Evolutionary conservation across 192 early-diverging fungal species (phyloP), one percentile per base, ranked within the genome.

Genomic region (Obelidium mucronatum): DNA sequence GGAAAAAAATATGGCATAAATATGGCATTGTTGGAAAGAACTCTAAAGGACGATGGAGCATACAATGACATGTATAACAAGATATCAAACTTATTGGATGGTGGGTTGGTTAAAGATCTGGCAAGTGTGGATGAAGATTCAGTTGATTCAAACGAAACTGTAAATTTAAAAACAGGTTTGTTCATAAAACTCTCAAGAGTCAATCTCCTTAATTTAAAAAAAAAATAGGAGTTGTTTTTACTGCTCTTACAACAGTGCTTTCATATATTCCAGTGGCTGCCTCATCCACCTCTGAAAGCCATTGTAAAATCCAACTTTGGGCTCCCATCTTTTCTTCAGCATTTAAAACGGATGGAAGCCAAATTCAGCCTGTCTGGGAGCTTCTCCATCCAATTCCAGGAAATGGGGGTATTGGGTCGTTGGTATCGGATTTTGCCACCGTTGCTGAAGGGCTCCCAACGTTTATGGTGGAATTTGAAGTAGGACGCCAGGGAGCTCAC

Each of bases 391-490:
- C 0, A 1, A 61, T 61, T 61, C 59, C 59, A 15, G 59, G 1
- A 31, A 61, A 52, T 52, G 15, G 59, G 22, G 59, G 59, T 13
- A 61, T 15, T 15, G 59, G 59, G 0, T 61, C 59, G 0, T 61
- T 61, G 59, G 15, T 28, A 61, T 61, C 59, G 0, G 59, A 61
- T 30, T 61, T 61, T 1, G 0, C 28, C 13, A 30, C 1, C 15
- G 30, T 61, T 0, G 59, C 30, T 0, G n/a, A 61, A 1, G 59
- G 59, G 30, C 0, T 1, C 30, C 59, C 59, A 26, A 30, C 28
- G 0, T 61, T 61, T 61, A 15, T 61, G 59, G 59, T 61, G 13
- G 59, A 61, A 28, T 61, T 61, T 31, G n/a, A 61, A 61, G 59
- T 61, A 0, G 59, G 59, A 26, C 19, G 59, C 0, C 0, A 15